phyloP scores from a whole-genome alignment of 2,329 filamentous ascomycete genomes.

The Sclerotinia sclerotiorum region DNA sequence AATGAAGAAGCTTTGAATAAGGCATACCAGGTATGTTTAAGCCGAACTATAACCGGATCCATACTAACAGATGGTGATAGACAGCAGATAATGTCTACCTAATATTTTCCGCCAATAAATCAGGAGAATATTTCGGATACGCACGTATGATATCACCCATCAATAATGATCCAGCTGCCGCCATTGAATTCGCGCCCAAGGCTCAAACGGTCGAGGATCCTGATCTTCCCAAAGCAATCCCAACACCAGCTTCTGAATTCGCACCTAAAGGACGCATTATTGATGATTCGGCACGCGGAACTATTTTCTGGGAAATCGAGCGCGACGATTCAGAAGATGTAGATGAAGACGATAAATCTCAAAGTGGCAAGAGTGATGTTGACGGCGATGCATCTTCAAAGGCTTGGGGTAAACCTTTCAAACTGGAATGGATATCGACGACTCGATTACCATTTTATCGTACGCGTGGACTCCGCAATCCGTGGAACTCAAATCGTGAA shows the following conservation, averaged over 20 bases:
- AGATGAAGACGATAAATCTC: slow-evolving; percentile 45
- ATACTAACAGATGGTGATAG: slow-evolving; percentile 46
- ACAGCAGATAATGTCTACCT: slow-evolving; percentile 81
- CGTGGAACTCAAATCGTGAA: slow-evolving; percentile 93
- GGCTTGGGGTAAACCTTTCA: slow-evolving; percentile 87
- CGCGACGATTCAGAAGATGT: slow-evolving; percentile 51
- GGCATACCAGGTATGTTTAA: slow-evolving; percentile 68
- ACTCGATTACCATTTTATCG: slow-evolving; percentile 82
- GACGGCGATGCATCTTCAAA: slow-evolving; percentile 43
- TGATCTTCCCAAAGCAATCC: slow-evolving; percentile 76
- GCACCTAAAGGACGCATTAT: slow-evolving; percentile 85
- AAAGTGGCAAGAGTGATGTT: slow-evolving; percentile 45
- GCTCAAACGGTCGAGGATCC: slow-evolving; percentile 57
- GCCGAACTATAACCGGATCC: slow-evolving; percentile 20
- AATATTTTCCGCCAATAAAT: slow-evolving; percentile 96
- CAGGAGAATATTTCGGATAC: slow-evolving; percentile 94
- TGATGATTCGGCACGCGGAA: slow-evolving; percentile 88
- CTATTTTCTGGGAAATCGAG: slow-evolving; percentile 94
- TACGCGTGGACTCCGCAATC: slow-evolving; percentile 82
- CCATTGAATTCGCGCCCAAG: slow-evolving; percentile 68
- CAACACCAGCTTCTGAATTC: slow-evolving; percentile 73
- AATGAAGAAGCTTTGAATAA: slow-evolving; percentile 83
- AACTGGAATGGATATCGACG: slow-evolving; percentile 86
- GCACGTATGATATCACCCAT: slow-evolving; percentile 87
- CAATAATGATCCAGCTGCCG: slow-evolving; percentile 69